phyloP scores from a whole-genome alignment of 2,329 filamentous ascomycete genomes.

The Aspergillus sclerotialis region DNA sequence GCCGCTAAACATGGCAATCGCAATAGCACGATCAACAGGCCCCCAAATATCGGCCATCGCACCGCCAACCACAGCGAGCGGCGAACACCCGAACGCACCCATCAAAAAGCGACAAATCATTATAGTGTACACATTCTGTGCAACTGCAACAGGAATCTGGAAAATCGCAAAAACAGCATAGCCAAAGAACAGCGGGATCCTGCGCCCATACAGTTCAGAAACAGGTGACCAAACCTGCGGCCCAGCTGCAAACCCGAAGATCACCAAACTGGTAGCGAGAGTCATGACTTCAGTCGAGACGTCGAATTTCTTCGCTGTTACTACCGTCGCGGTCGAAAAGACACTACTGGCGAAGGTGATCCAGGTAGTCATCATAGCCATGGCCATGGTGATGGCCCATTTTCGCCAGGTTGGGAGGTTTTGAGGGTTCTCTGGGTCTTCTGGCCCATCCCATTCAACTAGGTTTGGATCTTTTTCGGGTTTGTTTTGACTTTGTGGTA shows the following conservation, averaged over 20 bases:
- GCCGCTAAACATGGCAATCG: conserved; percentile 36
- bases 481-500: conserved; percentile 3
- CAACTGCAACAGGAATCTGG: conserved; percentile 49
- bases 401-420: conserved; percentile 27
- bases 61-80: conserved; percentile 46
- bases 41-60: conserved; percentile 44
- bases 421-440: conserved; percentile 27
- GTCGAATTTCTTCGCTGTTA: conserved; percentile 37
- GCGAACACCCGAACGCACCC: conserved; percentile 46
- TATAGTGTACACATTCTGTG: conserved; percentile 48
- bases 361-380: conserved; percentile 32
- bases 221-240: conserved; percentile 43
- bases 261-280: conserved; percentile 37
- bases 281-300: conserved; percentile 35
- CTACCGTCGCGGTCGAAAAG: conserved; percentile 37
- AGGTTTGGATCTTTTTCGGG: conserved; percentile 20
- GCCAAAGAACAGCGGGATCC: conserved; percentile 42
- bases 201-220: conserved; percentile 46
- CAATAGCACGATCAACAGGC: conserved; percentile 40
- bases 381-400: conserved; percentile 31
- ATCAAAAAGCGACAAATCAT: conserved; percentile 49
- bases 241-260: conserved; percentile 48
- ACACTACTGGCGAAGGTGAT: conserved; percentile 43
- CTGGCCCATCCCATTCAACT: conserved; percentile 25
- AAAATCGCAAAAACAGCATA: conserved; percentile 46